A percentile compares a stretch with the other conserved stretches of the same genome.
Evolutionary conservation across 2,329 filamentous ascomycete genomes (phyloP).

Genomic region (Trichoderma gracile): DNA sequence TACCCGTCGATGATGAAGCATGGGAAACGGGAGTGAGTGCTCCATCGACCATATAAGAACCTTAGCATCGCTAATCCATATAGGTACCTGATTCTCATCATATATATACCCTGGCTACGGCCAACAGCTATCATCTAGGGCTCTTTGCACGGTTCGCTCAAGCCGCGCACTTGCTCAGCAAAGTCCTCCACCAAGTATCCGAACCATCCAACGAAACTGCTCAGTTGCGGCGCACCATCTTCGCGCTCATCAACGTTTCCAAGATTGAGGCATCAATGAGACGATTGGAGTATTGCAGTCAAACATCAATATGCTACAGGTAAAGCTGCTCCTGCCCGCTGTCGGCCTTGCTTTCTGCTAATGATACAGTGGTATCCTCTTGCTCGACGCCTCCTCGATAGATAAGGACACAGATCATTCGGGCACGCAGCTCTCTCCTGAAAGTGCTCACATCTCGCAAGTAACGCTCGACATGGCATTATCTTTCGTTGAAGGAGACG

Average conservation of each 20-base stretch:
- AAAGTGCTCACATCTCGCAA: conserved; percentile 6
- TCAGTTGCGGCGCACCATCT: conserved; percentile 25
- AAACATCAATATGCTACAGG: conserved; percentile 23
- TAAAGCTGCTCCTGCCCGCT: neutral
- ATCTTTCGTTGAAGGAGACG: neutral
- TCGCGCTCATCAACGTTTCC: conserved; percentile 18
- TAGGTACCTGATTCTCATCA: conserved; percentile 1
- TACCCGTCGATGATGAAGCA: conserved; percentile 24
- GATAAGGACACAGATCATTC: neutral
- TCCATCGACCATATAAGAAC: no score
- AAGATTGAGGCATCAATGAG: conserved; percentile 18
- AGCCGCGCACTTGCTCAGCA: conserved; percentile 23
- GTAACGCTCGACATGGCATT: neutral
- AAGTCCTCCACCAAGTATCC: conserved; percentile 13
- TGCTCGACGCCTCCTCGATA: conserved; percentile 1
- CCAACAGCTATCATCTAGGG: conserved; percentile 21
- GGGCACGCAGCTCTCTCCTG: neutral
- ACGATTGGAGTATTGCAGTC: conserved; percentile 22
- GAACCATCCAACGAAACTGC: conserved; percentile 12
- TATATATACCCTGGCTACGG: conserved; percentile 14
- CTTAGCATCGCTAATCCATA: rapidly evolving
- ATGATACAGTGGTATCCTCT: conserved; percentile 12
- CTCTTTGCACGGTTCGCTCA: conserved; percentile 26
- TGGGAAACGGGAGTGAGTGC: conserved; percentile 21
- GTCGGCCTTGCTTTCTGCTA: neutral